Percentiles rank a stretch among this genome's conserved stretches.
Evolutionary conservation across 768 basidiomycete species (phyloP).

Genomic region (Rhizopogon rudus): DNA sequence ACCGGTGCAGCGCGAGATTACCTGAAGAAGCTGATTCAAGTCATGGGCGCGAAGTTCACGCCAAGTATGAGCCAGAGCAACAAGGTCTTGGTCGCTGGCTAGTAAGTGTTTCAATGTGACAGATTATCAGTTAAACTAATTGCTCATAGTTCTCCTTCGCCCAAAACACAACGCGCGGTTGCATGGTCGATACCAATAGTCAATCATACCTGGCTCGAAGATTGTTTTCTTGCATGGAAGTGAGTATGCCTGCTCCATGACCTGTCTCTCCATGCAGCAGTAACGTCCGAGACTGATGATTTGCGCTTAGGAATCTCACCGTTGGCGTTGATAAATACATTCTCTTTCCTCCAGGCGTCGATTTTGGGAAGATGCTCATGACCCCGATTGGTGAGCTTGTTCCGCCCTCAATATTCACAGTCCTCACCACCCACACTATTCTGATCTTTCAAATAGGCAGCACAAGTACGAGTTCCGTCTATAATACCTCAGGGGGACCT

Average conservation of each 20-base stretch:
- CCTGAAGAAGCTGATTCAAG: slow-evolving; percentile 72
- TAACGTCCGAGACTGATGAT: neutral
- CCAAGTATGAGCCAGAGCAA: slow-evolving; percentile 76
- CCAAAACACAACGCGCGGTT: slow-evolving; percentile 68
- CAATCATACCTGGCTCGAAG: slow-evolving; percentile 90
- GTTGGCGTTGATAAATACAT: slow-evolving; percentile 65
- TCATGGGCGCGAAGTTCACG: slow-evolving; percentile 78
- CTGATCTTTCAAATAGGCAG: neutral
- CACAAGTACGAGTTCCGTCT: neutral
- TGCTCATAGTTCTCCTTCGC: slow-evolving; percentile 29
- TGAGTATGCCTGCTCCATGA: slow-evolving; percentile 1
- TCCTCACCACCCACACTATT: neutral
- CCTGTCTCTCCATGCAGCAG: neutral
- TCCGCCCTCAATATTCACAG: neutral
- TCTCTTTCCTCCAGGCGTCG: slow-evolving; percentile 59
- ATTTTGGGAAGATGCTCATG: slow-evolving; percentile 47
- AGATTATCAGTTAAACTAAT: neutral
- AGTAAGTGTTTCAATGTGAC: slow-evolving; percentile 41
- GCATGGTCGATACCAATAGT: slow-evolving; percentile 84
- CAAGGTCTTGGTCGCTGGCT: slow-evolving; percentile 79
- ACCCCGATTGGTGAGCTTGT: slow-evolving; percentile 1
- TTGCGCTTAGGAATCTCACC: slow-evolving; percentile 39
- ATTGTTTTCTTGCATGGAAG: slow-evolving; percentile 81
- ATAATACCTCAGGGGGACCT: slow-evolving; percentile 17
- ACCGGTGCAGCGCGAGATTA: slow-evolving; percentile 85